Base-by-base conservation (phyloP, 2,329 filamentous ascomycete species). In the Lecanicillium sp. region DNA sequence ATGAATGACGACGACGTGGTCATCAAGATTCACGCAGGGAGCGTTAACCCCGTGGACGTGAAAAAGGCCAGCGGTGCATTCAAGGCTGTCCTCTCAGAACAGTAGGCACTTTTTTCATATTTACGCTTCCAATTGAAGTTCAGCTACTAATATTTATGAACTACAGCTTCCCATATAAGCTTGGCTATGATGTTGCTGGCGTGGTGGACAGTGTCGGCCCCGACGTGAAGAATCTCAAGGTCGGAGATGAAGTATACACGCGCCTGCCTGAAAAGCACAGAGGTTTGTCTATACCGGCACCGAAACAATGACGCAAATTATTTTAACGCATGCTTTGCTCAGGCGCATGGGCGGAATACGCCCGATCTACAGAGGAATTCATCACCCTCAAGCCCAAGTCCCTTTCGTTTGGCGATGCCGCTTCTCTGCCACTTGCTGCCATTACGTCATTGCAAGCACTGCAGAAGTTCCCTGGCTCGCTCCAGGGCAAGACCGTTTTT, bases 41-140 rank as follows among this genome's bases (percentile, higher is more conserved):
- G 58, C 33, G 53, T 69, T 29, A 69, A 71, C 42, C 64, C 67
- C 1, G 51, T 69, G 3, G 66, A 70, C 49, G 56, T 68, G 4
- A 63, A 64, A 43, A 59, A 58, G 37, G 65, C 63, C 1, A 49
- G 50, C 13, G 64, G 63, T 1, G 43, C 52, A 1, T 40, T 61
- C 28, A 65, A 64, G 34, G 12, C 52, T 10, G 52, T 52, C 6
- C 10, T 59, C 4, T 48, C 52, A 32, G 59, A 61, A 32, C 25
- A 44, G 58, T 62, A 44, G 38, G 56, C 37, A 8, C 20, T 22
- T n/a, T n/a, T n/a, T n/a, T n/a, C n/a, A n/a, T n/a, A 4, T 31
- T 19, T 12, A 15, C 13, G 9, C 14, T 35, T 22, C 13, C 17
- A 19, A 33, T 11, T 7, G 22, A 25, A 11, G n/a, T n/a, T 25